Conservation (phyloP, 768 basidiomycete species). For the Rhodosporidiobolus odoratus region DNA sequence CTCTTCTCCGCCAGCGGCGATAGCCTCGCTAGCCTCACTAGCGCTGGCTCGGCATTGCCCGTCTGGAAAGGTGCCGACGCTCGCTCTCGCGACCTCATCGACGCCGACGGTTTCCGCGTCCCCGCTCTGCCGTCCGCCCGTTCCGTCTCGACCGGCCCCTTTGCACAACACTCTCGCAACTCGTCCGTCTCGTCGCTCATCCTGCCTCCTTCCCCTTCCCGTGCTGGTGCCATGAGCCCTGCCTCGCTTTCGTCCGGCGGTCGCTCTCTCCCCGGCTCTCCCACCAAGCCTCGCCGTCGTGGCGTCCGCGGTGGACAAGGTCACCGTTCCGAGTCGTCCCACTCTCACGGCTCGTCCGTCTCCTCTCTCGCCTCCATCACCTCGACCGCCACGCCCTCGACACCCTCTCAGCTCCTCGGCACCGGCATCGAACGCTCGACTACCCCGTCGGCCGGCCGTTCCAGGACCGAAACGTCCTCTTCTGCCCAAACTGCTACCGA, state of each 20-base stretch:
- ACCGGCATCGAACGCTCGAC: background rate
- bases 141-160: background rate
- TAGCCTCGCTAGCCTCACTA: constrained; percentile 13
- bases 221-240: background rate
- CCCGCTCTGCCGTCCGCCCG: constrained; percentile 14
- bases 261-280: constrained; percentile 30
- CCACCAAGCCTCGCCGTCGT: constrained; percentile 37
- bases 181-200: constrained; percentile 19
- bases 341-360: constrained; percentile 18
- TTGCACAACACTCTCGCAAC: constrained; percentile 16
- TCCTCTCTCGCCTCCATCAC: constrained; percentile 27
- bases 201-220: constrained; percentile 20
- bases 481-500: constrained; percentile 32
- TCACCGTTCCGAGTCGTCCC: constrained; percentile 22
- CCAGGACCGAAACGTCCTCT: constrained; percentile 21
- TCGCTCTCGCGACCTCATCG: constrained; percentile 19
- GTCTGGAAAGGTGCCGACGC: constrained; percentile 28
- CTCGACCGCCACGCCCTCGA: constrained; percentile 24
- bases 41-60: background rate
- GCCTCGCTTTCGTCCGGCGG: background rate
- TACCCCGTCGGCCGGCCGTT: constrained; percentile 3
- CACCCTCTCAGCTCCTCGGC: constrained; percentile 6
- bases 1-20: constrained; percentile 29
- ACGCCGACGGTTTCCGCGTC: constrained; percentile 21
- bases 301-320: constrained; percentile 36